Conservation (phyloP, 2,329 filamentous ascomycete genomes). For the Venturia aucupariae region DNA sequence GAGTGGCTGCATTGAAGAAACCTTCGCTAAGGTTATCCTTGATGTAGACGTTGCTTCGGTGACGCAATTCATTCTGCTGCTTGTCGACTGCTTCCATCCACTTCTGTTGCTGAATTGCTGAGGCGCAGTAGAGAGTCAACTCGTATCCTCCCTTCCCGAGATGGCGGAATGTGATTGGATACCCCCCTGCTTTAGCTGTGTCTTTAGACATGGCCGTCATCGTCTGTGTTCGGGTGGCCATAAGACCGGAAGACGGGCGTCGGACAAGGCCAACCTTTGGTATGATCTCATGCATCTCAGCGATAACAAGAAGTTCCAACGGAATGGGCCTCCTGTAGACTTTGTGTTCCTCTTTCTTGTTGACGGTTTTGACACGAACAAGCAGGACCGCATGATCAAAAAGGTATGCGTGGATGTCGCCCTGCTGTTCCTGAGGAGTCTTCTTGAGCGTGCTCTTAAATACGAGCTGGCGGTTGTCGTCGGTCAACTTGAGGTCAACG, state of each 20-base stretch:
- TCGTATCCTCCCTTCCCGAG: conserved; percentile 94
- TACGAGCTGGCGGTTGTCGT: conserved; percentile 84
- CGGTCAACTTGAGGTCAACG: conserved; percentile 88
- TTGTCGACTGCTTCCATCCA: conserved; percentile 94
- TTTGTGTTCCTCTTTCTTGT: conserved; percentile 89
- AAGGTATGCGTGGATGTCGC: conserved; percentile 87
- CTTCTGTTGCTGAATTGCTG: conserved; percentile 79
- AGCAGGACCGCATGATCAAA: conserved; percentile 94
- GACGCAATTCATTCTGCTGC: conserved; percentile 77
- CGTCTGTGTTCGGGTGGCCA: conserved; percentile 42
- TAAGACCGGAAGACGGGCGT: conserved; percentile 77
- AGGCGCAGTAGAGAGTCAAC: conserved; percentile 77
- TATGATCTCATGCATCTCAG: conserved; percentile 94
- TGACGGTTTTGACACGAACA: conserved; percentile 81
- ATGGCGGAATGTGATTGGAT: conserved; percentile 93
- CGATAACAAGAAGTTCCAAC: conserved; percentile 82
- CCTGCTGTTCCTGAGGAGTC: conserved; percentile 66
- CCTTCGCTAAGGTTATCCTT: conserved; percentile 66
- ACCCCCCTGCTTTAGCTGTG: conserved; percentile 59
- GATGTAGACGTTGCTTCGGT: conserved; percentile 61
- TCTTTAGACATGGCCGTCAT: conserved; percentile 40
- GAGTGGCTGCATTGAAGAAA: conserved; percentile 82
- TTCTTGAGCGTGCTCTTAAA: conserved; percentile 96
- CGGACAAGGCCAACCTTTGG: conserved; percentile 72
- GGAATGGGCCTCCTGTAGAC: conserved; percentile 95